Base-by-base conservation (phyloP, 2,329 filamentous ascomycete genomes). In the Raffaelea ambrosiae region DNA sequence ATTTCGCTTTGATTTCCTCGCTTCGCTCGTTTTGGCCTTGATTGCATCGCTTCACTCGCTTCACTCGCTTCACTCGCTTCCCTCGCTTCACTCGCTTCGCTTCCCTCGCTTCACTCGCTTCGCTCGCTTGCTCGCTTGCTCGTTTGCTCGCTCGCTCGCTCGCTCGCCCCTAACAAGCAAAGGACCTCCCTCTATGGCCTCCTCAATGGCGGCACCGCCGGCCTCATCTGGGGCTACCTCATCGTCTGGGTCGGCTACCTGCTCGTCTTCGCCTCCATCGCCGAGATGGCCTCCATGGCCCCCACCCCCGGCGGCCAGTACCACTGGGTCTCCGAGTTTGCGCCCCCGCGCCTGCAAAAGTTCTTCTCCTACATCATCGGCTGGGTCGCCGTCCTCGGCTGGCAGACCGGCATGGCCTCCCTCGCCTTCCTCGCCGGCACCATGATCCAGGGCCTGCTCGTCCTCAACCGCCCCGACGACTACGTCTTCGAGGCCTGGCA, bases 301-400 rank as follows among this genome's bases (percentile, higher is more conserved):
- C 54, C 76, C 56, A 56, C 77, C 55, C 48, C 73, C 0, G 77
- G 76, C 41, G 77, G 77, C 9, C 76, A 82, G 60, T 81, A 81
- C 53, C 75, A 79, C 56, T 80, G 76, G 75, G 73, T 79, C 0
- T 74, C 71, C 1, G 71, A 76, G 53, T 69, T 79, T 48, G 71
- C 71, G 2, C 71, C 74, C 1, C 60, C 60, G 2, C 62, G 61
- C 19, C 67, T 66, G 23, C 70, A 77, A 53, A 75, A 72, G 48
- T 70, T 74, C 44, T 61, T 80, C 5, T 77, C 73, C 52, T 81
- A 80, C 56, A 61, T 73, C 5, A 70, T 70, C 40, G 74, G 70
- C 45, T 75, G 72, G 73, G 58, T 74, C 35, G 69, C 68, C 1
- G 64, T 74, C n/a, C 63, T 69, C n/a, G 70, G 66, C 9, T 76